Evolutionary conservation across 1,284 basidiomycete genomes (phyloP).

Genomic region (Ustilago cynodontis): DNA sequence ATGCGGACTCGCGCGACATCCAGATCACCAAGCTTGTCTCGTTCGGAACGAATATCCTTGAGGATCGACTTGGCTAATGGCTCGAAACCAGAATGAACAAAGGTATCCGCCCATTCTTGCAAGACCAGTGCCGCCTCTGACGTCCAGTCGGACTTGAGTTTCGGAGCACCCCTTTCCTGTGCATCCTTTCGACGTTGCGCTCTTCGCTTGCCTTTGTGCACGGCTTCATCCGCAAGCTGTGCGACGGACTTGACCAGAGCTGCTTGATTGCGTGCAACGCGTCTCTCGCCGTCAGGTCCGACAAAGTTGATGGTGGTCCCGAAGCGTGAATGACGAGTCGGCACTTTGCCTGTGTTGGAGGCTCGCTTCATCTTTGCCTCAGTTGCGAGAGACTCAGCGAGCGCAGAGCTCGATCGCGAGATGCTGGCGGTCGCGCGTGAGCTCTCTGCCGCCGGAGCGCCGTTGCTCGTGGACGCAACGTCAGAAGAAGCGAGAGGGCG

Average conservation of each 20-base stretch:
- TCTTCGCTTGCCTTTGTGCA: conserved; percentile 43
- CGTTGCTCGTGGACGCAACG: neutral
- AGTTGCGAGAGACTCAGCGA: conserved; percentile 53
- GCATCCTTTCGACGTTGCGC: conserved; percentile 52
- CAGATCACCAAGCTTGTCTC: conserved; percentile 66
- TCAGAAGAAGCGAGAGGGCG: neutral
- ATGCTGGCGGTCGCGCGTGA: conserved; percentile 7
- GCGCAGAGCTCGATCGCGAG: conserved; percentile 18
- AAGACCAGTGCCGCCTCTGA: conserved; percentile 47
- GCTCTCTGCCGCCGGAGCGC: neutral
- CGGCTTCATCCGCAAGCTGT: conserved; percentile 58
- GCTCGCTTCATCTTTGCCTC: conserved; percentile 56
- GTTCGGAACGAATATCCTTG: conserved; percentile 67
- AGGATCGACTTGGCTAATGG: conserved; percentile 58
- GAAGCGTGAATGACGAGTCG: conserved; percentile 66
- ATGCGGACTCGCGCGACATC: conserved; percentile 63
- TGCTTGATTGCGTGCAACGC: conserved; percentile 56
- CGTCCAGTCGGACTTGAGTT: conserved; percentile 60
- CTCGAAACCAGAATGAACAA: conserved; percentile 64
- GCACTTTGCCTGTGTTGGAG: conserved; percentile 20
- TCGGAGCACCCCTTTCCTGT: conserved; percentile 60
- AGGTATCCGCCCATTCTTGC: conserved; percentile 62
- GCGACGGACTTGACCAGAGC: conserved; percentile 58
- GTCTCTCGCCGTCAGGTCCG: conserved; percentile 58
- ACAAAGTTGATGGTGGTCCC: conserved; percentile 66